Base-by-base conservation (phyloP, 768 basidiomycete genomes). In the Cystofilobasidium ferigula region DNA sequence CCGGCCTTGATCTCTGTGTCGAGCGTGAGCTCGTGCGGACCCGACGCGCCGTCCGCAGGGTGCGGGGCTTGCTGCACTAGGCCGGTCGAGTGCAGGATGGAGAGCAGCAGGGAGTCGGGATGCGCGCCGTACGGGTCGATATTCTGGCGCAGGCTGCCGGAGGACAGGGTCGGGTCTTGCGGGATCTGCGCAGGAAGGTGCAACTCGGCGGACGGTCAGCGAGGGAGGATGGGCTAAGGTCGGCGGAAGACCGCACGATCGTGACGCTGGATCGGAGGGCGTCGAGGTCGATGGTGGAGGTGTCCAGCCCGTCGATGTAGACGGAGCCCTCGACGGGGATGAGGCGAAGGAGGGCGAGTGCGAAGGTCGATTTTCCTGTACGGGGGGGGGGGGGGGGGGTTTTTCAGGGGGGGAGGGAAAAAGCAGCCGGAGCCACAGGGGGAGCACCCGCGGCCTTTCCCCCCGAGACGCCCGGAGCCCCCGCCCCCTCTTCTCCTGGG, bases 201-300 rank as follows among this genome's bases (percentile, higher is more conserved):
- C 20, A 42, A 42, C 10, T 42, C 10, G 20, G 20, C 40, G 40
- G 40, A 42, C 10, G 20, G 40, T 10, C 40, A 20, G 10, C 40
- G 20, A 42, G 10, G 40, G 20, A 10, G 40, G 40, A 42, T 20
- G 20, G 40, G 20, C 10, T 42, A 42, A 80, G 72, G 66, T 82
- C 82, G 45, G 84, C 83, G 2, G 83, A n/a, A n/a, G n/a, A n/a
- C n/a, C n/a, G 83, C 47, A 84, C 40, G 69, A 85, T 82, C 1
- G 84, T 85, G 62, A 86, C 80, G 63, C 79, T 81, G 1, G 80
- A 78, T 54, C 85, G 77, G 53, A 86, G 74, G 9, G 77, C 78
- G 68, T 84, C 80, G 16, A 86, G 75, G 69, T 84, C 84, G 22
- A 85, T 72, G 1, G 74, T 73, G 51, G 76, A 73, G 0, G 81